A percentile compares a stretch with the other conserved stretches of the same genome.
phyloP scores from a whole-genome alignment of 2,329 filamentous ascomycete genomes.

The Pseudogymnoascus sp. region DNA sequence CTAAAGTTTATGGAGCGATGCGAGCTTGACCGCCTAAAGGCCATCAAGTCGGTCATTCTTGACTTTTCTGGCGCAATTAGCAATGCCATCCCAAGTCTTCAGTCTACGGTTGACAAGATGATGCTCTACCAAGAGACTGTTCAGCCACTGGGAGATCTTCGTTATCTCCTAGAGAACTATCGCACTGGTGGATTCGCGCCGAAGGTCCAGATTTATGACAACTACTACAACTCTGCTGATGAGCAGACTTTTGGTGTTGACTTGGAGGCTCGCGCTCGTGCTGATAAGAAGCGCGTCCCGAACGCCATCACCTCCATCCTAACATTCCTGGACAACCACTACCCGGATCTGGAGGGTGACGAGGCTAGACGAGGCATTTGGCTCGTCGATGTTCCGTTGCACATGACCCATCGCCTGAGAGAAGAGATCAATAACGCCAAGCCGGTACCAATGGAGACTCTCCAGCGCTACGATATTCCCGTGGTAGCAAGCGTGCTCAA shows the following conservation, averaged over 20 bases:
- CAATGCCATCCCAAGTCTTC: slow-evolving; percentile 93
- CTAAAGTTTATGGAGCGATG: slow-evolving; percentile 95
- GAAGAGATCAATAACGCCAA: slow-evolving; percentile 82
- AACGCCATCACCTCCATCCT: slow-evolving; percentile 86
- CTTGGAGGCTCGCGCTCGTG: slow-evolving; percentile 86
- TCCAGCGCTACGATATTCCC: slow-evolving; percentile 86
- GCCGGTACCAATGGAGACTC: slow-evolving; percentile 63
- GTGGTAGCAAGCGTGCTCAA: slow-evolving; percentile 90
- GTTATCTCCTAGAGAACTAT: slow-evolving; percentile 95
- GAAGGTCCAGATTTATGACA: slow-evolving; percentile 89
- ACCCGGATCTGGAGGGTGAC: slow-evolving; percentile 94
- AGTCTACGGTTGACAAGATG: slow-evolving; percentile 96
- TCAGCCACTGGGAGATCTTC: slow-evolving; percentile 82
- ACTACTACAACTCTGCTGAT: slow-evolving; percentile 97
- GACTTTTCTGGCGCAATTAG: slow-evolving; percentile 97
- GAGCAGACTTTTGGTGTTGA: slow-evolving; percentile 98
- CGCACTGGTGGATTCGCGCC: slow-evolving; percentile 89
- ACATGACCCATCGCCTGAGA: slow-evolving; percentile 77
- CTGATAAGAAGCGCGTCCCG: slow-evolving; percentile 92
- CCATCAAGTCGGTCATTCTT: slow-evolving; percentile 94
- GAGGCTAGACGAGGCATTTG: slow-evolving; percentile 88
- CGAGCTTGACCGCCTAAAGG: slow-evolving; percentile 90
- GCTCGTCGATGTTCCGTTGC: slow-evolving; percentile 84
- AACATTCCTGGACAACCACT: slow-evolving; percentile 92
- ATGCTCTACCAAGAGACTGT: slow-evolving; percentile 98